phyloP scores from a whole-genome alignment of 208 protist genomes.

The Acanthamoeba royreba region DNA sequence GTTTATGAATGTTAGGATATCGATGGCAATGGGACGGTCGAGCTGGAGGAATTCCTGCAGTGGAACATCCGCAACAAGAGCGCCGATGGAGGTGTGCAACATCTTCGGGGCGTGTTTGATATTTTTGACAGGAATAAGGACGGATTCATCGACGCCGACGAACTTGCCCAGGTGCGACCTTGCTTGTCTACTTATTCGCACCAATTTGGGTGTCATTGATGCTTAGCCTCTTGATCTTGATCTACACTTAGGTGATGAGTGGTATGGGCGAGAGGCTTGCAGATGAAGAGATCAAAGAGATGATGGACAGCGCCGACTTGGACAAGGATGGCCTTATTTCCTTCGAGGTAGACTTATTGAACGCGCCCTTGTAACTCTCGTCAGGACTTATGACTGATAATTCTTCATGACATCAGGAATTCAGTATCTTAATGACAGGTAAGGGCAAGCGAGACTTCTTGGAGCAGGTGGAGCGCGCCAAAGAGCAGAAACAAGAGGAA shows the following conservation, averaged over 20 bases:
- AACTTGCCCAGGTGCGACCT: neutral
- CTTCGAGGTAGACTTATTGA: neutral
- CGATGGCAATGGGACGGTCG: neutral
- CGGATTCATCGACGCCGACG: neutral
- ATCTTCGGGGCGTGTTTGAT: neutral
- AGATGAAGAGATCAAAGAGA: neutral
- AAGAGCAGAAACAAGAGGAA: neutral
- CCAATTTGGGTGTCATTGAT: neutral
- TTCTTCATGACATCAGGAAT: neutral
- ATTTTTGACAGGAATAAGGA: neutral
- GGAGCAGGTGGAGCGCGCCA: neutral
- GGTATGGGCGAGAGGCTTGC: neutral
- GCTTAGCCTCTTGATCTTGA: neutral
- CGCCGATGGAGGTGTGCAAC: neutral
- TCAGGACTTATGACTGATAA: neutral
- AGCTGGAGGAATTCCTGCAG: neutral
- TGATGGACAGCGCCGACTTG: neutral
- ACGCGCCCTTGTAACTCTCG: neutral
- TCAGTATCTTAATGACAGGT: neutral
- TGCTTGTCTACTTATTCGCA: neutral
- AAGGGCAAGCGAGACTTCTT: neutral
- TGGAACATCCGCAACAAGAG: neutral
- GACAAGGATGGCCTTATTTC: neutral
- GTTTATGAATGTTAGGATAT: neutral
- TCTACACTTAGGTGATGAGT: neutral